Evolutionary conservation across 495 filamentous ascomycete genomes (phyloP), one percentile per base, ranked within the genome.

Genomic region (Tetracladium marchalianum): DNA sequence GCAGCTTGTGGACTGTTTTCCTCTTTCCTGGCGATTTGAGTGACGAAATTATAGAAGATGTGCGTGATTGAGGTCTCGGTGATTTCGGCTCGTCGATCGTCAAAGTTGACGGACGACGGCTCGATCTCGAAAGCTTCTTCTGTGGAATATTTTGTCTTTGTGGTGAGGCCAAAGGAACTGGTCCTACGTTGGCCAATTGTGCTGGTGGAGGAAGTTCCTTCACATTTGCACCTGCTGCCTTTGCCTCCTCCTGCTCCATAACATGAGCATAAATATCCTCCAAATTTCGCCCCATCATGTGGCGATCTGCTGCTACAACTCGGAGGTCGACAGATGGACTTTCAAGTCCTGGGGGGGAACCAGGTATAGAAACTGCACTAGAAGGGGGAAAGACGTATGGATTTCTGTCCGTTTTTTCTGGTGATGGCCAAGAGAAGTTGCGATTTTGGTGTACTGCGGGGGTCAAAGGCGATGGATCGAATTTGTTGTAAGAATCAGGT

Each of bases 261-360:
- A 95, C 89, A 37, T 88, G 82, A 41, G 79, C 85, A 60, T 96
- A 96, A 55, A 96, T 78, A 61, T 85, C 80, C 59, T 92, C 87
- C 66, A 96, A 80, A 59, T 94, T 81, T 48, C 76, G 70, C 59
- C 90, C 81, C 58, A 82, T 77, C 62, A 78, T 75, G 51, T 72
- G 76, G 50, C 75, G 77, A 65, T 95, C 86, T 47, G 72, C 69
- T 32, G 81, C 75, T 22, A 95, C 73, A 24, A 93, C 76, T 36
- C 74, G 74, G 43, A 81, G 76, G 61, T 96, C 89, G 44, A 95
- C 66, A 62, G 17, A 59, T 59, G 42, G 50, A 39, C 47, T 39
- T 32, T 15, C 45, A 8, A 31, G 37, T 17, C 22, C 35, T 0
- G 39, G 13, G 10, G 45, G 53, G 5, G 67, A 69, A 11, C 33